Percentiles rank a stretch among this genome's conserved stretches.
Evolutionary conservation across 2,329 filamentous ascomycete species (phyloP).

Genomic region (Furcasterigmium furcatum): DNA sequence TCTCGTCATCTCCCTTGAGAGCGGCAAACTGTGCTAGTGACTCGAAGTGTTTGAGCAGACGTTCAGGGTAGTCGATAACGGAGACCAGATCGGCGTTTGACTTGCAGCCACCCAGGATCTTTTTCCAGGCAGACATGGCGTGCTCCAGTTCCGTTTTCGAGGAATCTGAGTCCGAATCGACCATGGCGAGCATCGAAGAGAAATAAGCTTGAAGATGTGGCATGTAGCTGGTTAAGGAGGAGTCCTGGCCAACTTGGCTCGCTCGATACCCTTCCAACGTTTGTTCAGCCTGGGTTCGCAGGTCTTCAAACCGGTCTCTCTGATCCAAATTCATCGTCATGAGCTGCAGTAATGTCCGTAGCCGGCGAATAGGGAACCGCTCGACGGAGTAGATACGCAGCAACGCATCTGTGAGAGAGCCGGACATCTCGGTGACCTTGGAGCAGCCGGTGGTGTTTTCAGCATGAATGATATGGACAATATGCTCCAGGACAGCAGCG

Average conservation of each 20-base stretch:
- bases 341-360: conserved; percentile 48
- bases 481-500: conserved; percentile 57
- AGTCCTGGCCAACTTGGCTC: conserved; percentile 40
- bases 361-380: conserved; percentile 47
- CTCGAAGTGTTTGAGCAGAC: conserved; percentile 45
- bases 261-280: conserved; percentile 29
- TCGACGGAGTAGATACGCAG: conserved; percentile 47
- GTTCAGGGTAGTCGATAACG: conserved; percentile 45
- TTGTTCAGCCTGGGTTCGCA: conserved; percentile 35
- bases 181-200: conserved; percentile 39
- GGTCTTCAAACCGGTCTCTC: conserved; percentile 30
- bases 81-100: conserved; percentile 36
- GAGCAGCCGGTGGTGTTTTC: conserved; percentile 18
- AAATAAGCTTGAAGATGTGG: conserved; percentile 45
- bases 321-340: conserved; percentile 46
- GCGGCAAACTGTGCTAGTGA: conserved; percentile 48
- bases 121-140: conserved; percentile 41
- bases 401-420: conserved; percentile 42
- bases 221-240: conserved; percentile 37
- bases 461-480: conserved; percentile 47
- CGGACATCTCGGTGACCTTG: conserved; percentile 27
- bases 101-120: conserved; percentile 32
- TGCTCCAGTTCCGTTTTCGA: conserved; percentile 25
- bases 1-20: conserved; percentile 43
- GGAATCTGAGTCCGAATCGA: conserved; percentile 27